A percentile compares a stretch with the other conserved stretches of the same genome.
Conservation (phyloP, 345 rosid genomes). For the Brassica nigra region DNA sequence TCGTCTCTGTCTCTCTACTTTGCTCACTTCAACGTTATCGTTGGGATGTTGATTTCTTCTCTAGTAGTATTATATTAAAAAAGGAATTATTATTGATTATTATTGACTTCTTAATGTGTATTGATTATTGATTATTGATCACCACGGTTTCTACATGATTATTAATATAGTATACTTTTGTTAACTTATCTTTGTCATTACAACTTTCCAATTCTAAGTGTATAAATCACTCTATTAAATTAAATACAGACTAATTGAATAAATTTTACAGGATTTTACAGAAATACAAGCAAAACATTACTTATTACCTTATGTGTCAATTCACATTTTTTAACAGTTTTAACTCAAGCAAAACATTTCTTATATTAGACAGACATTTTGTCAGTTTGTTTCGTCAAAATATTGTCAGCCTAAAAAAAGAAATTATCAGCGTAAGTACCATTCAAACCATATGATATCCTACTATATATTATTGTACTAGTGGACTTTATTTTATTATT, state of each 20-base stretch:
- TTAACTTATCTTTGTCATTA: background rate
- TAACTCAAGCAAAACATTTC: background rate
- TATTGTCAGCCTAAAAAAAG: background rate
- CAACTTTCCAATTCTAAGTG: background rate
- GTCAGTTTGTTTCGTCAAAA: background rate
- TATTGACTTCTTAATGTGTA: too few relatives aligned
- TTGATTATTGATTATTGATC: too few relatives aligned
- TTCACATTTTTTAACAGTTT: background rate
- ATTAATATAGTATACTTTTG: background rate
- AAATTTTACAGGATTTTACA: background rate
- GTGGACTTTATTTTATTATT: background rate
- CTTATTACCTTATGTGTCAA: background rate
- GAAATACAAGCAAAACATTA: background rate
- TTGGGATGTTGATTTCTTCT: background rate
- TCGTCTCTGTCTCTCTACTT: slow-evolving; percentile 27
- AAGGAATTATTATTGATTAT: background rate
- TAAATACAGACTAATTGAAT: background rate
- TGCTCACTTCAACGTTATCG: background rate
- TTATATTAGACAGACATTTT: background rate
- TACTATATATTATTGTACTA: background rate
- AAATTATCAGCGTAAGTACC: background rate
- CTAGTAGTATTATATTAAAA: background rate
- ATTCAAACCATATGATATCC: background rate
- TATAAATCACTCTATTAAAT: background rate
- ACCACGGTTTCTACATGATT: background rate